Conservation (phyloP, 1,139 yeast genomes). For the Zygoascus meyerae region DNA sequence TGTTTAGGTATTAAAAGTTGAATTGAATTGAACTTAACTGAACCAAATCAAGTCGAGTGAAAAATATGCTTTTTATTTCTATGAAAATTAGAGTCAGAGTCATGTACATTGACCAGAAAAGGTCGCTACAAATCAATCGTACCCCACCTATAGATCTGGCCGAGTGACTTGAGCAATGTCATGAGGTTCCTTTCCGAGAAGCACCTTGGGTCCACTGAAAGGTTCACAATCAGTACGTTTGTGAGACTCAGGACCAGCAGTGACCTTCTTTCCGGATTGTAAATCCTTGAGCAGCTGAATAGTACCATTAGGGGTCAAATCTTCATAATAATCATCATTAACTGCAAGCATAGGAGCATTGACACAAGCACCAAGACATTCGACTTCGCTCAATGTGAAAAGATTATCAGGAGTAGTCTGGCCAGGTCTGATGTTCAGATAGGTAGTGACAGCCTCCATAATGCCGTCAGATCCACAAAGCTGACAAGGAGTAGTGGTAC, state of each 20-base stretch:
- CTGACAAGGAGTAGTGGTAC: conserved; percentile 90
- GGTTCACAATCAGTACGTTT: conserved; percentile 77
- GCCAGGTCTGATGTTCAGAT: conserved; percentile 66
- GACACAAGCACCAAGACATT: conserved; percentile 89
- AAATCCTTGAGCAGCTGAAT: conserved; percentile 57
- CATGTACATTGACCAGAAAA: no score
- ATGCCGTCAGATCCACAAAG: conserved; percentile 76
- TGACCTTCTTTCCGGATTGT: conserved; percentile 55
- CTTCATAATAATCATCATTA: conserved; percentile 81
- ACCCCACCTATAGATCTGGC: conserved; percentile 27
- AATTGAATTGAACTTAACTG: no score
- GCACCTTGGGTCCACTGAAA: conserved; percentile 59
- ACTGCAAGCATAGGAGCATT: conserved; percentile 87
- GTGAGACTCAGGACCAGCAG: conserved; percentile 58
- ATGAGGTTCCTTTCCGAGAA: conserved; percentile 55
- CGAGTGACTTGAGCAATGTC: conserved; percentile 59
- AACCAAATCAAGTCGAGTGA: no score
- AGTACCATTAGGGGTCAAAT: conserved; percentile 65
- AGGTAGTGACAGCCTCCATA: conserved; percentile 61
- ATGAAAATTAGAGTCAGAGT: no score
- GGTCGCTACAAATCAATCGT: no score
- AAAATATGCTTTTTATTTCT: no score
- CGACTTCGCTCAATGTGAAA: conserved; percentile 83
- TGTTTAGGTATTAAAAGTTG: no score
- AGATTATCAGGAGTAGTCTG: conserved; percentile 71